Evolutionary conservation across 2,329 filamentous ascomycete genomes (phyloP), one percentile per base, ranked within the genome.

Genomic region (Fusarium poae): DNA sequence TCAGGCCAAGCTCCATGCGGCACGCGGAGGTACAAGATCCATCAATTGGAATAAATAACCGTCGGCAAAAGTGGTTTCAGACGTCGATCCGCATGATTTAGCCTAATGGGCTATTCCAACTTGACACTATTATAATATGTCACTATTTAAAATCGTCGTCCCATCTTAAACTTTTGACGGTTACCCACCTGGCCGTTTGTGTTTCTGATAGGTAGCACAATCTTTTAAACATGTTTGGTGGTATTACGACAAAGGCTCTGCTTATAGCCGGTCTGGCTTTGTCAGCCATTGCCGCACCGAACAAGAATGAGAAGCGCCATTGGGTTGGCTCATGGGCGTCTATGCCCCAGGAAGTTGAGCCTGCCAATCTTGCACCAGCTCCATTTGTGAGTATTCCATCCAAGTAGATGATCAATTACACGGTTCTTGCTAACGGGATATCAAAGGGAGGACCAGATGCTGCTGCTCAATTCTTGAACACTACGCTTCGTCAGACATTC

Each of bases 271-370:
- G 50, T 11, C 25, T 68, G 46, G 45, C 42, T 27, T 39, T 55
- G 3, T 37, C 52, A 7, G 20, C 23, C 12, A 44, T 21, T 12
- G 65, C 65, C 5, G 55, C 51, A 6, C 65, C 45, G 4, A 45
- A 32, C 39, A 34, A 39, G 20, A 42, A 45, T 20, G 43, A 44
- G 1, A 46, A 40, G 8, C 40, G 57, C 1, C 63, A 68, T 5
- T 69, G 66, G 66, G 66, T 69, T 45, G 66, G 66, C 10, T 46
- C 66, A 35, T 69, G 66, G 66, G 59, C 66, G 0, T 61, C 61
- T 0, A 69, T 69, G 66, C 66, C 66, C 1, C 66, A 69, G 6
- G 66, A 67, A 8, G 66, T 67, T 15, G 66, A 69, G 35, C 43
- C 57, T 39, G 52, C 30, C 3, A 69, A 69, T 20, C 12, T 68